Percentiles rank a stretch among this genome's conserved stretches.
Conservation (phyloP, 169 alveolate genomes). For the Amoebophrya sp. region DNA sequence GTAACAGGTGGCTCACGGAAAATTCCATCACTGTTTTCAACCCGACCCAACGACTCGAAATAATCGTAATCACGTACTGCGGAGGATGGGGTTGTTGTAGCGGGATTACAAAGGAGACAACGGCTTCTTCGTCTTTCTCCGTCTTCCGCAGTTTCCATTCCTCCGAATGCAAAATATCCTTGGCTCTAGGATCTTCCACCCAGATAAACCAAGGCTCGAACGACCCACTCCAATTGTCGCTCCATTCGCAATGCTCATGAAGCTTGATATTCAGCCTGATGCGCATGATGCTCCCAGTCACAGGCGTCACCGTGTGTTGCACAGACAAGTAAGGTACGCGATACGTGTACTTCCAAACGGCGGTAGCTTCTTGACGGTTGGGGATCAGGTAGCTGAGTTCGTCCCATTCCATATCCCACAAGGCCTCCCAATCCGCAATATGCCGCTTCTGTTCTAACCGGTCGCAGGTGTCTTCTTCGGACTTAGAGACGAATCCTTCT, state of each 20-base stretch:
- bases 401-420: conserved; percentile 28
- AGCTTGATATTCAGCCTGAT: conserved; percentile 43
- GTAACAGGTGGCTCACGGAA: conserved; percentile 41
- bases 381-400: conserved; percentile 14
- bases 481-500: neutral
- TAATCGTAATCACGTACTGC: conserved; percentile 44
- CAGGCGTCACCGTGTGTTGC: conserved; percentile 35
- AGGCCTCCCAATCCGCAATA: neutral
- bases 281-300: conserved; percentile 45
- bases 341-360: neutral
- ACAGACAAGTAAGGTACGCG: conserved; percentile 37
- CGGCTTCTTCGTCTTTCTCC: conserved; percentile 25
- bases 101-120: conserved; percentile 49
- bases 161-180: conserved; percentile 51
- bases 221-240: conserved; percentile 39
- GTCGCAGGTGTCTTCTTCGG: neutral
- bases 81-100: conserved; percentile 48
- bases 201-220: conserved; percentile 50
- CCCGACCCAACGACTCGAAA: conserved; percentile 53
- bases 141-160: conserved; percentile 32
- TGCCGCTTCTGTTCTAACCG: neutral
- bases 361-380: neutral
- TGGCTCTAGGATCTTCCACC: conserved; percentile 44
- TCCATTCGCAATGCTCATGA: conserved; percentile 41
- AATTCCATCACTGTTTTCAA: conserved; percentile 38